Evolutionary conservation across 495 filamentous ascomycete species (phyloP).

Genomic region (Penicillium crystallinum): DNA sequence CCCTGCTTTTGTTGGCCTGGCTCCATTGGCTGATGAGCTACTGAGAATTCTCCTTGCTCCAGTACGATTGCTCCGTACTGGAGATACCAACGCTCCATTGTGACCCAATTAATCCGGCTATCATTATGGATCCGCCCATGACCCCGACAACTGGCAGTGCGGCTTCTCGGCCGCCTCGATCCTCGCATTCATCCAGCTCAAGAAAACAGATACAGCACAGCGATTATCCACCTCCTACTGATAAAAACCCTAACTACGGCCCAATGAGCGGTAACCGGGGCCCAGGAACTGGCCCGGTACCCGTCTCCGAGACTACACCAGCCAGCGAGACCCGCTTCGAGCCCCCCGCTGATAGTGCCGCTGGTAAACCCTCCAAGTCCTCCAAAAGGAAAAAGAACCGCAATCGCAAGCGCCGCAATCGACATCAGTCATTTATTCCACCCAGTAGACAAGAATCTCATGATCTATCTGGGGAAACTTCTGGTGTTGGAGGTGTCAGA

Average conservation of each 20-base stretch:
- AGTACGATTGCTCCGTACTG: not conserved
- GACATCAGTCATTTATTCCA: conserved; percentile 35
- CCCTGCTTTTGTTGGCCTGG: not conserved
- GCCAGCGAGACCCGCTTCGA: conserved; percentile 17
- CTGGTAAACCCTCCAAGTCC: conserved; percentile 24
- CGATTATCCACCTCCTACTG: conserved; percentile 19
- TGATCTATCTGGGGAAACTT: conserved; percentile 13
- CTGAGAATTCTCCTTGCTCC: not conserved
- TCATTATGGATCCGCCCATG: conserved; percentile 17
- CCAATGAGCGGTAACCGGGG: conserved; percentile 18
- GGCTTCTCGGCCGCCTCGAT: conserved; percentile 4
- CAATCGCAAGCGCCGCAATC: conserved; percentile 38
- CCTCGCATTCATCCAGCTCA: conserved; percentile 15
- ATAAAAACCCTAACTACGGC: conserved; percentile 17
- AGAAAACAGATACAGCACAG: conserved; percentile 9
- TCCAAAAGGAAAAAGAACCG: conserved; percentile 38
- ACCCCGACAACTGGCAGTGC: conserved; percentile 11
- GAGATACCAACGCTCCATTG: not conserved
- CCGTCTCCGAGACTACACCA: conserved; percentile 16
- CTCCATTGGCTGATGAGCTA: conserved; percentile 1
- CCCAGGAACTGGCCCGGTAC: conserved; percentile 10
- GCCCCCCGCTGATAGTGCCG: conserved; percentile 20
- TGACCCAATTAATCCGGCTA: not conserved
- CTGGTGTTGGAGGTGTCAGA: conserved; percentile 21
- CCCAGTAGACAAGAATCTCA: conserved; percentile 23